Base-by-base conservation (phyloP, 352 stramenopile species). In the Aphanomyces invadans region DNA sequence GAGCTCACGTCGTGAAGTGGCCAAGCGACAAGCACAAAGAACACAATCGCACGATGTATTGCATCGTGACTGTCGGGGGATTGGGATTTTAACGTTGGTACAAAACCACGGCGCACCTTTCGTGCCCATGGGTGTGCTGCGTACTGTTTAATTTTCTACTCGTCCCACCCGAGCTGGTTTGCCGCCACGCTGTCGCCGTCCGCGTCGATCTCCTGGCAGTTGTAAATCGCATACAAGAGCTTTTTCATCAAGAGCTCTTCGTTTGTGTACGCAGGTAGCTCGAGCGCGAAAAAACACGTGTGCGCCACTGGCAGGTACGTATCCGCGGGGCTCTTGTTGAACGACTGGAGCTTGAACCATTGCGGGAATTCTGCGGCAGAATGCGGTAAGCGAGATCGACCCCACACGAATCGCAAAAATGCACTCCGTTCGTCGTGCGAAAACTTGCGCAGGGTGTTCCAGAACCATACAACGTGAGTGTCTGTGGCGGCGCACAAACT, bases 261-360 rank as follows among this genome's bases (percentile, higher is more conserved):
- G 49, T 74, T 94, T 42, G 88, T 96, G 74, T 99, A 99, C 42
- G 85, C 70, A 17, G 97, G 96, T 25, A 99, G 70, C 32, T 95
- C 93, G 32, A 99, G 78, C 4, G 90, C 95, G 73, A 99, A 99
- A 78, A 99, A 99, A 73, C 97, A 99, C n/a, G 97, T 99, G 69
- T 98, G 97, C 26, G 96, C 90, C 66, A 98, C 95, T 5, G 96
- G 96, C 42, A 99, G 78, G 69, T 97, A 98, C 17, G 75, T 76
- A 63, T 97, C 87, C 1, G 71, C 61, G 79, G 74, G 33, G 38
- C 39, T 79, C 65, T 87, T 92, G 62, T 77, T 86, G 68, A 91
- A 95, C 23, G 77, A 93, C 63, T 94, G 90, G 26, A 97, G 73
- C 74, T 97, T 97, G 74, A 97, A 97, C 15, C 78, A 73, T 69